Evolutionary conservation across 2,329 filamentous ascomycete genomes (phyloP), one percentile per base, ranked within the genome.

Genomic region (Fonsecaea pugnacius): DNA sequence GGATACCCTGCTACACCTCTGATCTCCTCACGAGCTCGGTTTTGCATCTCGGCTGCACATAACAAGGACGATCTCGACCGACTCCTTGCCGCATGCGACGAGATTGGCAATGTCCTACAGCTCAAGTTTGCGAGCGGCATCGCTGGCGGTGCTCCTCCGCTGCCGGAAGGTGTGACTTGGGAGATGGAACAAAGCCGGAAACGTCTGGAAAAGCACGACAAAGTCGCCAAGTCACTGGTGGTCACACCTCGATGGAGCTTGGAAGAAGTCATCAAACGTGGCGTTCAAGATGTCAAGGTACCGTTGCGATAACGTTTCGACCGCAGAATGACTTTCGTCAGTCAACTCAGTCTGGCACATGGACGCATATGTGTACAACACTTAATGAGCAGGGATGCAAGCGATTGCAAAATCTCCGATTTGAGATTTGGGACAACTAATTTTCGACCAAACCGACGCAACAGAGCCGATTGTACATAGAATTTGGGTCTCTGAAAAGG

Each of bases 61-160:
- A 99, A 96, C 79, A 99, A 99, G 82, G 95, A 99, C 57, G 95
- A 99, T 76, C 85, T 99, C 72, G 95, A 99, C 77, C 88, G 94
- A 55, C 81, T 99, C 64, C 82, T 99, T 57, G 84, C 87, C 4
- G 95, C 95, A 16, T 98, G 94, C 73, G 92, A 98, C 74, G 70
- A 98, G 77, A 88, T 97, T 62, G 93, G 94, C 63, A 91, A 96
- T 70, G 85, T 96, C 24, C 81, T 99, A 62, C 93, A 98, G 78
- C 84, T 99, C 75, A 98, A 97, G 81, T 97, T 96, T 80, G 96
- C 92, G n/a, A 96, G 91, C 14, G 95, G 95, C 70, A 87, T 97
- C 72, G 94, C 95, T 12, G 95, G 95, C 69, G 95, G 95, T 63
- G 87, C 91, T 40, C 86, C 91, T 56, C 89, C 91, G 8, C 83